A percentile compares a stretch with the other conserved stretches of the same genome.
phyloP scores from a whole-genome alignment of 495 filamentous ascomycete genomes.

The Pseudomonodictys pantanalensis region DNA sequence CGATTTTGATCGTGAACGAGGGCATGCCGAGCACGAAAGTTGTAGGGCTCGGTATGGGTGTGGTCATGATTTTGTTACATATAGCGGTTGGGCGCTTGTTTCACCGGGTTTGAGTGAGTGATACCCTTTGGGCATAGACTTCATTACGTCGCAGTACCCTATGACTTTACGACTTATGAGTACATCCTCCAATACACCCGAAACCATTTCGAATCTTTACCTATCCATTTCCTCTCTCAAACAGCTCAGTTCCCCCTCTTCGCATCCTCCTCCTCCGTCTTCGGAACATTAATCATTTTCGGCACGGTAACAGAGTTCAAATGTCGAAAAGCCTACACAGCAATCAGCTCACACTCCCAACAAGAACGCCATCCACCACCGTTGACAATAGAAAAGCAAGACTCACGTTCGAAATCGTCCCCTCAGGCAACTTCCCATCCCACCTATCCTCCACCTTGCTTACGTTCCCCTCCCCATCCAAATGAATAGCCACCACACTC shows the following conservation, averaged over 20 bases:
- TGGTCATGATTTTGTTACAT: constrained; percentile 3
- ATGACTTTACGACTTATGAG: not conserved
- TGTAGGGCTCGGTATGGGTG: constrained; percentile 2
- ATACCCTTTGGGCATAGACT: not conserved
- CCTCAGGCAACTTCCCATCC: constrained; percentile 53
- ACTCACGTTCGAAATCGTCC: constrained; percentile 41
- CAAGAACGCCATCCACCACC: too few species aligned
- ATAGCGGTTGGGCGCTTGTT: constrained; percentile 18
- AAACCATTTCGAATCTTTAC: too few species aligned
- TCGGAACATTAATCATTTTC: constrained; percentile 55
- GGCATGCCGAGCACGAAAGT: not conserved
- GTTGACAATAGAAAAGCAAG: constrained; percentile 35
- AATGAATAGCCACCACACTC: constrained; percentile 49
- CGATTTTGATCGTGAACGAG: constrained; percentile 29
- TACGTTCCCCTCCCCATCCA: constrained; percentile 46
- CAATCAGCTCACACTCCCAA: constrained; percentile 22
- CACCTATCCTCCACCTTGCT: constrained; percentile 56
- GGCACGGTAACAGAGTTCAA: constrained; percentile 56
- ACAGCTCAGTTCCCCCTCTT: constrained; percentile 17
- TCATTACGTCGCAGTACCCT: not conserved
- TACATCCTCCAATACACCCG: too few species aligned
- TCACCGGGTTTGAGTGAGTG: constrained; percentile 1
- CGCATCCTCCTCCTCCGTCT: constrained; percentile 55
- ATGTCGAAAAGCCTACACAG: constrained; percentile 52
- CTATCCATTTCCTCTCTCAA: not conserved